Evolutionary conservation across 176 grass and related monocot species (phyloP), one percentile per base, ranked within the genome.

Genomic region (Aegilops tauschii): DNA sequence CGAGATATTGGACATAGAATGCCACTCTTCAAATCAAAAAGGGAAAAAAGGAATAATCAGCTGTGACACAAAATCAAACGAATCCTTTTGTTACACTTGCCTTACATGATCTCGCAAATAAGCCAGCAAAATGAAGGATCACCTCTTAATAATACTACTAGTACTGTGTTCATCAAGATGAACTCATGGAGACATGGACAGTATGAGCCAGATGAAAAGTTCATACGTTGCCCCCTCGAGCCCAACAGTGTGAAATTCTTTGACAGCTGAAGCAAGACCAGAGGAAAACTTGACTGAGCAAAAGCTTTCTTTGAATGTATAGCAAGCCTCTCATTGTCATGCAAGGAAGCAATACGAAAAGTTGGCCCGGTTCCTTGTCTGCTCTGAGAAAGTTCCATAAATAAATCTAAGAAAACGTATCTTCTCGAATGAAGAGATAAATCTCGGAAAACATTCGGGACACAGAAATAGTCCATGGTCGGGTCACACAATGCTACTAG

Each of bases 161-260:
- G 30, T 34, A 34, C 54, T 30, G 13, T 78, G 27, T 52, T 2
- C n/a, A 72, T 63, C 37, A 27, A 44, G 54, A 82, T 17, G 27
- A 65, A 11, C 32, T 73, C 73, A 58, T 35, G 65, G 49, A 23
- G 21, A 47, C 3, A 68, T 21, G 6, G 54, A 3, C 54, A 25
- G 9, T 20, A 44, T 21, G 9, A 85, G 1, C 34, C 30, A 14
- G 5, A 61, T 59, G 23, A 44, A 31, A 59, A 59, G 8, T 59
- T 77, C 32, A 87, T 65, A 75, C 61, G 84, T 91, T 90, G 76
- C 32, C 73, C 49, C 85, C 80, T 61, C 45, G 42, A 37, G 44
- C 21, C 89, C 76, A 87, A 76, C 61, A 49, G 44, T 34, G 32
- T 49, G 59, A 31, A 27, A 54, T 86, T 76, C 62, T 71, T 52